Base-by-base conservation (phyloP, 306 rosid species). In the Cicer arietinum region DNA sequence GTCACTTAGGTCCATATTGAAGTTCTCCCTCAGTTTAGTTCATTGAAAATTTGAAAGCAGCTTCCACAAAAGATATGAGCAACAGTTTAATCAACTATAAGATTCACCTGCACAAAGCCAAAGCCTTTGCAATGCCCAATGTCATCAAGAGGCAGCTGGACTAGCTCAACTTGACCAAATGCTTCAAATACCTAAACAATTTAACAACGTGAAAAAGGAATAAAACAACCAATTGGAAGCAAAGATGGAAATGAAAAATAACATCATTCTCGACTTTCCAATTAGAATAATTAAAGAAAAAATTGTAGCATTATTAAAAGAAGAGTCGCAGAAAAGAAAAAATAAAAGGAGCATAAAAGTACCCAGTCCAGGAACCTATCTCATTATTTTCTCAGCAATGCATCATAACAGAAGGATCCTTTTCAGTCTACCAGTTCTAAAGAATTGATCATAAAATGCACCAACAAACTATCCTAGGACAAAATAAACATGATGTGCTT, bases 111-210 rank as follows among this genome's bases (percentile, higher is more conserved):
- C 56, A 94, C 93, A 85, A 94, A 94, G 76, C 97, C 97, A 84
- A 90, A 94, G 69, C 99, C 99, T 85, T 94, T 94, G 90, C 93
- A 90, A 35, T 83, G 84, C 73, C 97, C 97, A 78, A 82, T 82
- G 80, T 94, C 99, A 76, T 94, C 99, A 67, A 83, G 82, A 62
- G 99, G 99, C 85, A 94, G 74, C 85, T 92, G 99, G 74, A 94
- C 99, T 72, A 92, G 87, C 81, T 94, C 99, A 70, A 94, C 93
- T 53, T 82, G 87, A 84, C 99, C 99, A 88, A 94, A 94, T 66
- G 99, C 95, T 86, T 92, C 99, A 82, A 94, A 94, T 62, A 94
- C 99, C 99, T 94, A 84, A 7, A 74, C 13, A 30, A 65, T 53
- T 67, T 35, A 48, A 53, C 79, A 50, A 11, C 18, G 16, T 52